Conservation (phyloP, 441 rosid species). For the Populus tomentosa region DNA sequence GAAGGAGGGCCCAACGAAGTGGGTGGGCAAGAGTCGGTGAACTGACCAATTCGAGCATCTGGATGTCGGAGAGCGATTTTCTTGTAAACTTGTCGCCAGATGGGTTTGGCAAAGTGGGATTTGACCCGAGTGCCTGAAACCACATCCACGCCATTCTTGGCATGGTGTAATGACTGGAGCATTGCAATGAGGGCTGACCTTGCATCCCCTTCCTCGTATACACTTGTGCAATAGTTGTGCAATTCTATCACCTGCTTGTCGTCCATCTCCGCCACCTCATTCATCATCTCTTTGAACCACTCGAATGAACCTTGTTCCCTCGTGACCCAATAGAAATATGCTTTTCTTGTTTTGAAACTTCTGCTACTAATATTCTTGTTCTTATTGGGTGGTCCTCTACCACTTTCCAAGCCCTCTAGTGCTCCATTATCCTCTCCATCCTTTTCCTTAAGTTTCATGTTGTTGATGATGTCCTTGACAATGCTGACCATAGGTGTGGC, state of each 20-base stretch:
- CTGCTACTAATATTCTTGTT: slow-evolving; percentile 21
- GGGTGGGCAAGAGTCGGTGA: slow-evolving; percentile 3
- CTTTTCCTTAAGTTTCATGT: slow-evolving; percentile 67
- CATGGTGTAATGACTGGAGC: slow-evolving; percentile 85
- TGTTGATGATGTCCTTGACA: slow-evolving; percentile 88
- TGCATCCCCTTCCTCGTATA: slow-evolving; percentile 92
- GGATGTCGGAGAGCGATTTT: slow-evolving; percentile 57
- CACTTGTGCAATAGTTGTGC: slow-evolving; percentile 91
- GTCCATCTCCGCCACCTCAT: slow-evolving; percentile 80
- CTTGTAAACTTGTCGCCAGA: slow-evolving; percentile 87
- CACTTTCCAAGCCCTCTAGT: slow-evolving; percentile 6
- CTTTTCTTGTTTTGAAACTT: slow-evolving; percentile 58
- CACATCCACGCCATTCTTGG: slow-evolving; percentile 85
- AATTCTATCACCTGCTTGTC: slow-evolving; percentile 67
- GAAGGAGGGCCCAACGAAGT: background rate
- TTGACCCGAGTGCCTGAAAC: slow-evolving; percentile 84
- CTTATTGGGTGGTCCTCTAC: background rate
- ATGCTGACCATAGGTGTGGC: slow-evolving; percentile 96
- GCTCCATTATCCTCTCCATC: slow-evolving; percentile 16
- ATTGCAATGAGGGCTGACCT: slow-evolving; percentile 82
- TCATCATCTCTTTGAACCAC: slow-evolving; percentile 94
- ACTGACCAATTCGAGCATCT: slow-evolving; percentile 55
- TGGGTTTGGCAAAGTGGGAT: slow-evolving; percentile 87
- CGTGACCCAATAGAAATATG: slow-evolving; percentile 94
- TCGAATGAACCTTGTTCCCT: slow-evolving; percentile 93